Evolutionary conservation across 73 alveolate species (phyloP).

Genomic region (Tetrahymena borealis): DNA sequence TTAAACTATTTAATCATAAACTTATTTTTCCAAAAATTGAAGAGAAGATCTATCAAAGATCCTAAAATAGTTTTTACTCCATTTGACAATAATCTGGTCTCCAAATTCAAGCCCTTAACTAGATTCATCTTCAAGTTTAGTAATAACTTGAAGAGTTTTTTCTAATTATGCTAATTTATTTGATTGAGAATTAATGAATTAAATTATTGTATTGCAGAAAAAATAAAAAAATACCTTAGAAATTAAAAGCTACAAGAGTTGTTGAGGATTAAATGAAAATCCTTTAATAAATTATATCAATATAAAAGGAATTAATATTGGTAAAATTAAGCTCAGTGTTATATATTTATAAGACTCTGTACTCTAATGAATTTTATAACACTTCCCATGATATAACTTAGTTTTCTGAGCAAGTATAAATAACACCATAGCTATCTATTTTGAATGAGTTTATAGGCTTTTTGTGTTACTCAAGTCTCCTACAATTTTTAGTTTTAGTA

Average conservation of each 20-base stretch:
- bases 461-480: neutral
- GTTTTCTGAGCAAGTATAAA: neutral
- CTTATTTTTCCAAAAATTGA: neutral
- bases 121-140: neutral
- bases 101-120: neutral
- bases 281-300: neutral
- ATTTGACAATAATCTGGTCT: neutral
- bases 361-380: neutral
- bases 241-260: neutral
- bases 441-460: neutral
- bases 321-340: neutral
- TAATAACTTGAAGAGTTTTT: neutral
- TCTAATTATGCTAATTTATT: neutral
- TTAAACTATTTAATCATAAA: neutral
- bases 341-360: neutral
- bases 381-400: neutral
- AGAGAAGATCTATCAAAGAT: neutral
- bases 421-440: neutral
- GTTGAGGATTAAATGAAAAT: neutral
- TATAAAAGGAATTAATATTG: neutral
- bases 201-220: neutral
- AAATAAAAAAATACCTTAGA: neutral
- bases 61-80: neutral
- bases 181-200: neutral
- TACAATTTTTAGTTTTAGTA: neutral